Evolutionary conservation across 257 asterid species (phyloP), one percentile per base, ranked within the genome.

Genomic region (Verbena officinalis): DNA sequence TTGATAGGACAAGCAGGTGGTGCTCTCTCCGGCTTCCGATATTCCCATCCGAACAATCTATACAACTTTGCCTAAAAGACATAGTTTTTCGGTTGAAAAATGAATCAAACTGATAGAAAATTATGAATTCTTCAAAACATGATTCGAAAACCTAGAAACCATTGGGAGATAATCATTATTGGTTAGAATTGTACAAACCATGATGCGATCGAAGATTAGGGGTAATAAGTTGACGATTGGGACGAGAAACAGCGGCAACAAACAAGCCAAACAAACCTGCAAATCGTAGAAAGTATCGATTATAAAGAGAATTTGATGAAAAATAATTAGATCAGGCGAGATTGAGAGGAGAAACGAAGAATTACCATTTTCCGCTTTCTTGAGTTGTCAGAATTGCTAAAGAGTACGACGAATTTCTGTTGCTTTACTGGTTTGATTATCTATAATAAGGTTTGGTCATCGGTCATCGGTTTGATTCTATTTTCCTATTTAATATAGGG

Each of bases 211-310:
- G 76, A 93, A 88, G 77, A 93, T 73, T 44, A 86, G 33, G 46
- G 99, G 97, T 75, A 93, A 70, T 11, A 90, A 21, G 72, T 89
- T 92, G 84, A 92, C 89, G 81, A 92, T 85, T 49, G 98, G 98
- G 44, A 92, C 90, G 48, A 93, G 89, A 77, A 93, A 93, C 24
- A 90, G 79, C 59, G 97, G 97, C 76, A 93, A 61, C 81, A 93
- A 77, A 68, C 99, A 93, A 65, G 83, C 88, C 72, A 93, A 21
- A 71, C 99, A 93, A 57, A 93, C 99, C 99, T 93, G 73, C 65
- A 58, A 51, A 67, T 50, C 22, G 21, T 13, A 46, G 13, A 45
- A 46, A 33, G 39, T 31, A 15, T 44, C n/a, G 40, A 19, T 11
- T 31, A 48, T 43, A n/a, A 30, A 10, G 17, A 48, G 4, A 69